Evolutionary conservation across 2,329 filamentous ascomycete species (phyloP).

Genomic region (Ceratocystis cacaofunesta): DNA sequence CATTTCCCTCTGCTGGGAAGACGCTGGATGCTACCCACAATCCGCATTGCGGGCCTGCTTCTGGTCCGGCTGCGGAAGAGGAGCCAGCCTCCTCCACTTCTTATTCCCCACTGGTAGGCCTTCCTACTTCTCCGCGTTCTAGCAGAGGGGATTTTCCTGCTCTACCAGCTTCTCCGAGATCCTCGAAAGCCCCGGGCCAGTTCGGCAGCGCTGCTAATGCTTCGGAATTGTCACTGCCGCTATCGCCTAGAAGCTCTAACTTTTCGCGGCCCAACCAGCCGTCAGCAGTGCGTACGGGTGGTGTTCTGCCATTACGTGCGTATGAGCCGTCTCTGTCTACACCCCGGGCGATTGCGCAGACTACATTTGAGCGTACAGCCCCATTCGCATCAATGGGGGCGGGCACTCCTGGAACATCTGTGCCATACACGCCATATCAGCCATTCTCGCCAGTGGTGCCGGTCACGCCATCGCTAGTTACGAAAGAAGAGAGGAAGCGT

Average conservation of each 20-base stretch:
- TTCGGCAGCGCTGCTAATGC: neutral
- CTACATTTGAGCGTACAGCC: slow-evolving; percentile 43
- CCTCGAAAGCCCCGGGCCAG: neutral
- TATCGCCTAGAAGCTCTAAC: slow-evolving; percentile 35
- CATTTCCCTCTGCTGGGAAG: neutral
- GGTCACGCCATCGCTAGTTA: slow-evolving; percentile 61
- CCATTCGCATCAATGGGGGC: slow-evolving; percentile 42
- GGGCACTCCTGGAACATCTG: slow-evolving; percentile 46
- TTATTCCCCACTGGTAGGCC: slow-evolving; percentile 36
- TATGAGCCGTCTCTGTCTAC: slow-evolving; percentile 43
- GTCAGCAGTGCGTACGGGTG: slow-evolving; percentile 41
- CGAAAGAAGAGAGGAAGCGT: slow-evolving; percentile 53
- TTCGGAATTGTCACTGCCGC: slow-evolving; percentile 25
- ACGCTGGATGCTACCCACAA: no score
- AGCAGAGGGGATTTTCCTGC: slow-evolving; percentile 25
- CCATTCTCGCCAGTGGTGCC: slow-evolving; percentile 62
- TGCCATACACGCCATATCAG: slow-evolving; percentile 67
- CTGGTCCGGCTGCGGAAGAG: slow-evolving; percentile 23
- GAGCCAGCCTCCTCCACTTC: slow-evolving; percentile 29
- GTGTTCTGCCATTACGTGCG: slow-evolving; percentile 44
- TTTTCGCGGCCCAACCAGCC: slow-evolving; percentile 37
- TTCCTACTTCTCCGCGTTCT: slow-evolving; percentile 25
- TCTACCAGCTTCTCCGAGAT: slow-evolving; percentile 16
- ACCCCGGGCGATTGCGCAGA: slow-evolving; percentile 37
- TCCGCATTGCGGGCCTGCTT: neutral